Percentiles rank a stretch among this genome's conserved stretches.
phyloP scores from a whole-genome alignment of 768 basidiomycete species.

The Naganishia onofrii region DNA sequence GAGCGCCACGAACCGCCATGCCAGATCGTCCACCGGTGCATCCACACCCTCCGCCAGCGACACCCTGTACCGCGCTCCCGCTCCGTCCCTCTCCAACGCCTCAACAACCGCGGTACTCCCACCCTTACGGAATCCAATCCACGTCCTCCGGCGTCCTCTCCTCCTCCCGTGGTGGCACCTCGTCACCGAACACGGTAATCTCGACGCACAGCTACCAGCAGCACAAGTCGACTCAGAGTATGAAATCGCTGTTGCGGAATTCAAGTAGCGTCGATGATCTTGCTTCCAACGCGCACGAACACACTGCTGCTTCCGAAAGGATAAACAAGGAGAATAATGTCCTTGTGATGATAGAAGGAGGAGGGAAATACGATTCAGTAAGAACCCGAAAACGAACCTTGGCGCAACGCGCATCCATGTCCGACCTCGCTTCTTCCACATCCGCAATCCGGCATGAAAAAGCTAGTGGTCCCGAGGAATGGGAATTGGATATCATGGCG shows the following conservation, averaged over 20 bases:
- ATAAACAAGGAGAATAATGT: background rate
- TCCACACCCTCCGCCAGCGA: no score
- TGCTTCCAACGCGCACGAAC: background rate
- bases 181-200: constrained; percentile 4
- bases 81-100: constrained; percentile 4
- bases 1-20: background rate
- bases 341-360: background rate
- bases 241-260: constrained; percentile 9
- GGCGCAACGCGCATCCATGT: constrained; percentile 18
- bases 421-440: background rate
- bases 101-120: constrained; percentile 10
- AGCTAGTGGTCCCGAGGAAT: background rate
- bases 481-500: background rate
- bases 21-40: no score
- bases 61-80: background rate
- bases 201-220: constrained; percentile 21
- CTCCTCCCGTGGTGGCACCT: background rate
- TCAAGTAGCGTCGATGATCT: constrained; percentile 16
- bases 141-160: constrained; percentile 16
- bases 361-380: constrained; percentile 11
- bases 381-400: constrained; percentile 5
- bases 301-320: no score
- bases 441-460: background rate
- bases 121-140: constrained; percentile 17
- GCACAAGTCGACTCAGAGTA: constrained; percentile 12